These are phyloP conservation scores for Puccinia novopanici DNA, from an alignment of 1,284 basidiomycete genomes.

Conservation along the genomic window DNA sequence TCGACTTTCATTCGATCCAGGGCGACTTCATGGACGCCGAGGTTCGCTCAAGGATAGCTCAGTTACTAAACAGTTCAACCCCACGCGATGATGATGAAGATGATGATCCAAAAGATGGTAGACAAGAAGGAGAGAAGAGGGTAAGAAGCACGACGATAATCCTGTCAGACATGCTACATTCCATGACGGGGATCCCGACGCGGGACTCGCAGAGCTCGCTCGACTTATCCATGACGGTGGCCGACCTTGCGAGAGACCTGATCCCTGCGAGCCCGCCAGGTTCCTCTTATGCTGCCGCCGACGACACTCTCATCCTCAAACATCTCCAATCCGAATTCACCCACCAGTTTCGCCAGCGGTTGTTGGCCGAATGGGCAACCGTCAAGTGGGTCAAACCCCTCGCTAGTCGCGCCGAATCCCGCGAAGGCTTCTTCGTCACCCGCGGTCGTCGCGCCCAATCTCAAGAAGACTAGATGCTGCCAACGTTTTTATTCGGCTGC, in stretches of 20 bases:
- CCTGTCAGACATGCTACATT: constrained; percentile 34
- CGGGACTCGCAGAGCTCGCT: constrained; percentile 34
- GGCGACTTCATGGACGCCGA: constrained; percentile 5
- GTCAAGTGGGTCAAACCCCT: constrained; percentile 45
- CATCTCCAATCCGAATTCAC: constrained; percentile 46
- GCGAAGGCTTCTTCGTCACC: constrained; percentile 47
- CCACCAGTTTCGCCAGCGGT: constrained; percentile 5
- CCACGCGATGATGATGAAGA: not conserved
- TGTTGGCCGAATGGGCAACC: constrained; percentile 23
- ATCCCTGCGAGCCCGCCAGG: not conserved
- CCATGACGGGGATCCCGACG: constrained; percentile 36
- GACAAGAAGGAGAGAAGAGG: not conserved
- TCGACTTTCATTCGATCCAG: constrained; percentile 18
- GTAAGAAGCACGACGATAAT: constrained; percentile 18
- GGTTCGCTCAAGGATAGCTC: not conserved
- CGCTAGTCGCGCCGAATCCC: constrained; percentile 42
- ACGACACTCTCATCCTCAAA: constrained; percentile 37
- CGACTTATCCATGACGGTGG: constrained; percentile 8
- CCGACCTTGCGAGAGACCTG: constrained; percentile 7
- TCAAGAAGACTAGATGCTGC: not conserved
- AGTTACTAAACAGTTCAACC: constrained; percentile 12
- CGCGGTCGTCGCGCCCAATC: not conserved
- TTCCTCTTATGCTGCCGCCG: not conserved
- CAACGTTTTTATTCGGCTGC: not conserved
- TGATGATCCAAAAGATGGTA: not conserved